Base-by-base conservation (phyloP, 345 rosid genomes). In the Bretschneidera sinensis region DNA sequence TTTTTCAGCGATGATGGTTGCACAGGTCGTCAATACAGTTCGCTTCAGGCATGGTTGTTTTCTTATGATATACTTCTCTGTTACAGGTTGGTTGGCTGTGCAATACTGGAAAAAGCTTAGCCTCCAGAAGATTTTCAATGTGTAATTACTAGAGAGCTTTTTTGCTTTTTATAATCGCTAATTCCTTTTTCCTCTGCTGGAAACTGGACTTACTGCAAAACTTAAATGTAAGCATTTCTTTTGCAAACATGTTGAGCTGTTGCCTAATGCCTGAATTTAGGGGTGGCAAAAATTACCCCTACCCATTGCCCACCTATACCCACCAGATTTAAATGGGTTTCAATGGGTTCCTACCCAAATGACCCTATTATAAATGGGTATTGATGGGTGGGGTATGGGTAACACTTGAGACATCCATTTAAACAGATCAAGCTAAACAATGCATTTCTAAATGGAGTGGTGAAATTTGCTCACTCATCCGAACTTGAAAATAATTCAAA, bases 41-140 rank as follows among this genome's bases (percentile, higher is more conserved):
- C 74, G 64, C 51, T 50, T 81, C 48, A 89, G 68, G 74, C 87
- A 91, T n/a, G 76, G 66, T 35, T 84, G 85, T 72, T 82, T 89
- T 59, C 70, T 82, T 2, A 59, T 82, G 53, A 81, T 76, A 9
- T 86, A 82, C 79, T 65, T 84, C 33, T 82, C 82, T 18, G 24
- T 82, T 59, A 59, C 76, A 16, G 79, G 91, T 57, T 86, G 84
- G 96, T 70, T 89, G 66, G 75, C 79, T 21, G 51, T 72, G 53
- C 78, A 79, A 47, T 84, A 81, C 59, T 78, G 74, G 31, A 79
- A 76, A 75, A 60, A 74, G 72, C 68, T 83, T 60, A 76, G 82
- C 57, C 68, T 88, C 21, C 75, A 79, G 20, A 66, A 73, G 63
- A 68, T 64, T 55, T 63, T 11, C 33, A 34, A 68, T 21, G 21